Conservation (phyloP, 106 monocot species). For the Acanthochlamys bracteata region DNA sequence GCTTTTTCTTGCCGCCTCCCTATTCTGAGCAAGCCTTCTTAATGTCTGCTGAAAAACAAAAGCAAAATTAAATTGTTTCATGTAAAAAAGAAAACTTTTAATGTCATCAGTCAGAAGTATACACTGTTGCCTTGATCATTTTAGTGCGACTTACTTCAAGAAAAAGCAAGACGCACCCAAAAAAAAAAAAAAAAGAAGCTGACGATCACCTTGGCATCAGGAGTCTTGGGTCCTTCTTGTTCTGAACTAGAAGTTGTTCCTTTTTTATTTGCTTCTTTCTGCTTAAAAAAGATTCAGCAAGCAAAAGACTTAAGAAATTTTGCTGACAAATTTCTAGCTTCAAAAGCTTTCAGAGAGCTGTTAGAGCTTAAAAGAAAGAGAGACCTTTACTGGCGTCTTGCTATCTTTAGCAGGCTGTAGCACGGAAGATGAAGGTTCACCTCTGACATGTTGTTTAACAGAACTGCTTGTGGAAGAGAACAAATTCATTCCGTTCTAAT, state of each 20-base stretch:
- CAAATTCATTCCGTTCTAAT: slow-evolving; percentile 38
- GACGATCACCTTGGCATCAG: slow-evolving; percentile 55
- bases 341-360: too few relatives aligned
- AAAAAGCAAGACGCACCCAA: too few relatives aligned
- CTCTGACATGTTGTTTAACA: slow-evolving; percentile 14
- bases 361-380: too few relatives aligned
- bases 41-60: slow-evolving; percentile 42
- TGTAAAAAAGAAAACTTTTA: too few relatives aligned
- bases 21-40: slow-evolving; percentile 93
- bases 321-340: too few relatives aligned
- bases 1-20: slow-evolving; percentile 96
- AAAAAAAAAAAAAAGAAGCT: too few relatives aligned
- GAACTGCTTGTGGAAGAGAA: slow-evolving; percentile 28
- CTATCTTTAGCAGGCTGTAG: slow-evolving; percentile 30
- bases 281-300: neutral
- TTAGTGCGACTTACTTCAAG: neutral
- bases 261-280: slow-evolving; percentile 37
- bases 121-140: neutral
- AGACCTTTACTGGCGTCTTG: slow-evolving; percentile 9
- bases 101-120: too few relatives aligned
- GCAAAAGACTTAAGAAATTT: too few relatives aligned
- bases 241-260: slow-evolving; percentile 41
- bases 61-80: too few relatives aligned
- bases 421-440: slow-evolving; percentile 22
- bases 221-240: slow-evolving; percentile 55